Percentiles rank a stretch among this genome's conserved stretches.
phyloP scores from a whole-genome alignment of 73 alveolate genomes.

The Paramecium caudatum region DNA sequence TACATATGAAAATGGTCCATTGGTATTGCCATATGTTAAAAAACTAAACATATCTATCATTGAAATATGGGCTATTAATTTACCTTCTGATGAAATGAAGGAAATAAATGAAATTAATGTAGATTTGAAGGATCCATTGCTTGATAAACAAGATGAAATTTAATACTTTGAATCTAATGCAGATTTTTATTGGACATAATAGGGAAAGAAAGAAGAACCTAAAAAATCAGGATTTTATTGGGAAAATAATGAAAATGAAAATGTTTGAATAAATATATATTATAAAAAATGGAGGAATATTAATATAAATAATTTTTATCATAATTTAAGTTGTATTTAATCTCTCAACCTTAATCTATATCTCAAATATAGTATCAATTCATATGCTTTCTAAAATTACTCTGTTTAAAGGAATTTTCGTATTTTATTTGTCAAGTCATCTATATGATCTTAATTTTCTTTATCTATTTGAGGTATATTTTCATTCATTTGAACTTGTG shows the following conservation, averaged over 20 bases:
- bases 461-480: background rate
- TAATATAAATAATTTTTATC: no score
- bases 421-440: conserved; percentile 11
- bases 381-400: background rate
- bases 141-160: background rate
- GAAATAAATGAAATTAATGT: background rate
- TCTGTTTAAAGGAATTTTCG: background rate
- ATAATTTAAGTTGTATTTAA: no score
- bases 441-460: conserved; percentile 7
- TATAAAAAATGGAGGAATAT: no score
- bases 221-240: conserved; percentile 42
- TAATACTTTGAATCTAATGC: background rate
- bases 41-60: background rate
- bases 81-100: conserved; percentile 3
- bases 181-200: background rate
- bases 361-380: background rate
- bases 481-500: background rate
- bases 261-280: no score
- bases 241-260: conserved; percentile 32
- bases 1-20: conserved; percentile 42
- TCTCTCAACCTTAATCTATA: conserved; percentile 52
- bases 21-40: background rate
- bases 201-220: background rate
- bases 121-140: conserved; percentile 34
- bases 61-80: conserved; percentile 35